Evolutionary conservation across 2,329 filamentous ascomycete species (phyloP).

Genomic region (Alternaria brassicae): DNA sequence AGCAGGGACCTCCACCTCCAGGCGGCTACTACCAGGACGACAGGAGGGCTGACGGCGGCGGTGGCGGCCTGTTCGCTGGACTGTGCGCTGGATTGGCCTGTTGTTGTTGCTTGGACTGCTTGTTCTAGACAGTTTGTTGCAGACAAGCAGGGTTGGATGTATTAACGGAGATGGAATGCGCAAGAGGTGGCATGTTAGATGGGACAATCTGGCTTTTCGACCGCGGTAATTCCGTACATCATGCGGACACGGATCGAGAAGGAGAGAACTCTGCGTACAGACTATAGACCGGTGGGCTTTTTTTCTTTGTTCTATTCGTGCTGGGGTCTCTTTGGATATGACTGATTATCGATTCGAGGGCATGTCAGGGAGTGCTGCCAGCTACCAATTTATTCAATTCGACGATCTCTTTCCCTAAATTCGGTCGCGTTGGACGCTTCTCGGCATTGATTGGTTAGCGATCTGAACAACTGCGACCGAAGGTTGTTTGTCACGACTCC

Average conservation of each 20-base stretch:
- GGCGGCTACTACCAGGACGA: slow-evolving; percentile 51
- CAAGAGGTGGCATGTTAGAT: not conserved
- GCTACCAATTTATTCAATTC: not conserved
- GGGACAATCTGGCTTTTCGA: not conserved
- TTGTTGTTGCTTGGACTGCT: slow-evolving; percentile 61
- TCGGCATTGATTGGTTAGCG: not conserved
- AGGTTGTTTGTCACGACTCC: slow-evolving; percentile 14
- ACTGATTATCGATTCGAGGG: not conserved
- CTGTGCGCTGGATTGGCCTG: slow-evolving; percentile 57
- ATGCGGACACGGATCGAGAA: not conserved
- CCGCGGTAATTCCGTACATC: not conserved
- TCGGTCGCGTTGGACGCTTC: not conserved
- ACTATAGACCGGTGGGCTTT: slow-evolving; percentile 9
- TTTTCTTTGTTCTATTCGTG: slow-evolving; percentile 8
- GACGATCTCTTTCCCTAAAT: not conserved
- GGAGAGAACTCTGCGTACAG: not conserved
- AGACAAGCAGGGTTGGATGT: not conserved
- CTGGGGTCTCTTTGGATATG: not conserved
- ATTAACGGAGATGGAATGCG: not conserved
- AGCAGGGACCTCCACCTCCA: slow-evolving; percentile 42
- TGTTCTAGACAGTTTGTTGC: slow-evolving; percentile 50
- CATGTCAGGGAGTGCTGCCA: not conserved
- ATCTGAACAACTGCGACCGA: not conserved
- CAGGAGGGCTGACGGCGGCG: slow-evolving; percentile 37
- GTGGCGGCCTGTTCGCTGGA: slow-evolving; percentile 53